Evolutionary conservation across 805 yeast genomes (phyloP), one percentile per base, ranked within the genome.

Genomic region (Zygotorulaspora florentina): DNA sequence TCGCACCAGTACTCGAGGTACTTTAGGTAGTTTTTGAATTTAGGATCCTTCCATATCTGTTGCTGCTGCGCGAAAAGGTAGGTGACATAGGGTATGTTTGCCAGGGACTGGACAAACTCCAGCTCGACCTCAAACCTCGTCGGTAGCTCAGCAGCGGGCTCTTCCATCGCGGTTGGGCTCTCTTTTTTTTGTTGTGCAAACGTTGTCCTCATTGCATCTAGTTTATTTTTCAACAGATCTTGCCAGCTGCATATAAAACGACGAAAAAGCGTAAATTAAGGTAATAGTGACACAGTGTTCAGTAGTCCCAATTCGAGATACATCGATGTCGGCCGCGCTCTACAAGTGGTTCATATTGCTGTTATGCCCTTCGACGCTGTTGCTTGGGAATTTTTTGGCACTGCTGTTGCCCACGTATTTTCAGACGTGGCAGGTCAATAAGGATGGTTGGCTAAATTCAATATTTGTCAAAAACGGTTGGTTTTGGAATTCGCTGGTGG

Each of bases 1-100:
- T 77, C 31, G 87, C 77, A 61, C 97, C 97, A 90, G 71, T 91
- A 89, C 59, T 83, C 87, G 42, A 91, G 71, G 61, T 91, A 91
- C 23, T 81, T 74, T 50, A 91, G 68, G 60, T 91, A 91, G 48
- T 80, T 78, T 27, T 88, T 70, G 55, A 91, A 90, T 42, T 76
- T 75, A 2, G 62, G 61, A 25, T 76, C 80, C 57, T 85, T 83
- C 55, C 84, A 83, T 10, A 90, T 70, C 59, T 81, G 81, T 54
- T 82, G 85, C 54, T 82, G 85, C 65, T 90, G 96, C 2, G 96
- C 96, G 17, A 62, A 51, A 20, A 91, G 72, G 58, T 80, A 89
- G 53, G 87, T 83, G 45, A 91, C 74, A 61, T 90, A 91, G 63
- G 85, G 96, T 37, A 91, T 81, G 64, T 91, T 93, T 2, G 96